Evolutionary conservation across 257 asterid genomes (phyloP), one percentile per base, ranked within the genome.

Genomic region (Nyctanthes arbortristis): DNA sequence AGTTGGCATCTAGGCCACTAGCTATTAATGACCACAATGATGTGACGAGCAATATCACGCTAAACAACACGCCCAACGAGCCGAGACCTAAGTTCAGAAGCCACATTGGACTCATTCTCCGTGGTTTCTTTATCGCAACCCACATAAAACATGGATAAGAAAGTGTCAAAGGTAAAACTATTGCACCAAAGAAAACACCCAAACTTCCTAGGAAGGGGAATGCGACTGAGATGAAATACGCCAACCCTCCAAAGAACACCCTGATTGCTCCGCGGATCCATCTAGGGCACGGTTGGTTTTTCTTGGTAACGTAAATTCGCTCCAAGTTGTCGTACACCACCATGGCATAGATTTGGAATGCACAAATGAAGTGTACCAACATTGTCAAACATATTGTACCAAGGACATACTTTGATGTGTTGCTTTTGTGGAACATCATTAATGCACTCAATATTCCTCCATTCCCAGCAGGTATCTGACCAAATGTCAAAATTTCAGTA

Each of bases 141-240:
- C 93, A 89, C 92, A 87, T 92, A 69, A 89, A 74, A 66, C 96
- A 92, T 4, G 97, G 97, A 55, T 87, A 89, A 2, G 73, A 81
- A 13, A 85, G 40, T 3, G 96, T 83, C 1, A 92, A 63, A 7
- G 89, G 96, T 32, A 89, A 68, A 0, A 80, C 79, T 4, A 87
- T 35, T 1, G 87, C 85, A 1, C 96, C 96, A 1, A 88, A 24
- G 9, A 92, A 61, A 0, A 76, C 47, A 0, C 84, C 93, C 57
- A 92, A 47, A 22, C 78, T 76, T 29, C 89, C 85, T 54, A 89
- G 59, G 65, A 92, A 89, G 0, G 96, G 96, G 57, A 89, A 80
- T 0, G 89, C 84, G 45, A 83, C 80, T 0, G 97, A 74, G 29
- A 84, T 61, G 4, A 89, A 79, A 36, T 82, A 89, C 6, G 87